Base-by-base conservation (phyloP, 129 eudicot genomes). In the Apium graveolens region DNA sequence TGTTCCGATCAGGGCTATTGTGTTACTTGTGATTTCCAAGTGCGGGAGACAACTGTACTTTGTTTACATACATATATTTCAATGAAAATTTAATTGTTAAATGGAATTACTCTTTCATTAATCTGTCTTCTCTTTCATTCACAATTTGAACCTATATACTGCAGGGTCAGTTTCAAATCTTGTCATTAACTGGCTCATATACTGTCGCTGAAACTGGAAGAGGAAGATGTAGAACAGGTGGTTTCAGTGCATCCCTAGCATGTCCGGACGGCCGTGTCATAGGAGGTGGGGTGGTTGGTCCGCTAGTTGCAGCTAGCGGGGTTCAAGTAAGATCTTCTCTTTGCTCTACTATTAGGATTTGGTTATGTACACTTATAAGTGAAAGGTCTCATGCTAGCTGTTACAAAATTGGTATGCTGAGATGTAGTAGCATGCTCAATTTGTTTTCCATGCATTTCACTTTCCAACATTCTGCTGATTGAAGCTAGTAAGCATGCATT, bases 161-260 rank as follows among this genome's bases (percentile, higher is more conserved):
- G 81, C 88, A 89, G 94, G 94, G 94, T 7, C 88, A 88, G 0
- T 89, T 87, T 76, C 89, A 89, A 82, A 87, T 89, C 39, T 73
- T 89, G 68, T 73, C 87, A 5, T 76, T 89, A 21, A 81, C 82
- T 5, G 93, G 91, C 31, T 87, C 93, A 43, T 85, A 27, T 63
- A 83, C 87, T 29, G 24, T 80, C 6, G 34, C 79, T n/a, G 93
- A 89, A 27, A 80, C 53, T 35, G 82, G 81, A 48, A 91, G 89
- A 17, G 73, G 86, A 14, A 85, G 44, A 78, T 79, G 87, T 63
- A 86, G 85, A 53, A 74, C 63, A 13, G 91, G 93, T 38, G 90
- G 91, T 21, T 62, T 87, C 51, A 89, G 86, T 43, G 85, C 87
- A 45, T 76, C 93, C 11, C 43, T 89, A 45, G 93, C 89, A 32